Conservation (phyloP, 2,329 filamentous ascomycete genomes). For the Colletotrichum lupini region DNA sequence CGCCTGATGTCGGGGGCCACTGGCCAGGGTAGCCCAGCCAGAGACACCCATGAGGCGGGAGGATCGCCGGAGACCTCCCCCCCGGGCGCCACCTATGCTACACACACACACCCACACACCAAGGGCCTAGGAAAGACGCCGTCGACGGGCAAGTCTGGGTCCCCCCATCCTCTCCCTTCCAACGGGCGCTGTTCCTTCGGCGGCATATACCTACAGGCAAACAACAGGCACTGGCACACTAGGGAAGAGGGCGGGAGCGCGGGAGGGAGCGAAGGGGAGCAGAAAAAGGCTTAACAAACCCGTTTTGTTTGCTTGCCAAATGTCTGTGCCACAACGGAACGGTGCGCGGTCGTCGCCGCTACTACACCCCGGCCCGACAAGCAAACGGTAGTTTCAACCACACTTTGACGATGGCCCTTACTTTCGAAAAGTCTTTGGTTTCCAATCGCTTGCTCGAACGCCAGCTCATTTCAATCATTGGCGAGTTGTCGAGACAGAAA, state of each 20-base stretch:
- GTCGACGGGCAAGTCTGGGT: background rate
- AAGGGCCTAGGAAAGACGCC: background rate
- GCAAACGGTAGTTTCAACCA: background rate
- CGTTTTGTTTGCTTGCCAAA: background rate
- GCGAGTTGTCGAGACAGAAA: slow-evolving; percentile 15
- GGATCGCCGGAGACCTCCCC: slow-evolving; percentile 22
- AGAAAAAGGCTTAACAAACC: background rate
- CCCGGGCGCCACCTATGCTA: background rate
- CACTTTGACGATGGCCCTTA: background rate
- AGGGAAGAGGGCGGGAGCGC: slow-evolving; percentile 5
- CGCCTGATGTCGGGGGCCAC: slow-evolving; percentile 15
- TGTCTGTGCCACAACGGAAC: slow-evolving; percentile 8
- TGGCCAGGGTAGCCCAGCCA: background rate
- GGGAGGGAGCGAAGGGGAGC: background rate
- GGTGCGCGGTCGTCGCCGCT: background rate
- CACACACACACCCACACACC: background rate
- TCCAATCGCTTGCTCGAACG: background rate
- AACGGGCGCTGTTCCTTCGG: slow-evolving; percentile 3
- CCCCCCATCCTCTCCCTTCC: background rate
- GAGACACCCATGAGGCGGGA: slow-evolving; percentile 12
- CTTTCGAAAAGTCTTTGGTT: background rate
- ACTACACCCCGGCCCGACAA: background rate
- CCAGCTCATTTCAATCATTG: background rate
- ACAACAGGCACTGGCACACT: background rate
- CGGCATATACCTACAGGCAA: background rate